Evolutionary conservation across 495 filamentous ascomycete genomes (phyloP).

Genomic region (Penicillium pulvis): DNA sequence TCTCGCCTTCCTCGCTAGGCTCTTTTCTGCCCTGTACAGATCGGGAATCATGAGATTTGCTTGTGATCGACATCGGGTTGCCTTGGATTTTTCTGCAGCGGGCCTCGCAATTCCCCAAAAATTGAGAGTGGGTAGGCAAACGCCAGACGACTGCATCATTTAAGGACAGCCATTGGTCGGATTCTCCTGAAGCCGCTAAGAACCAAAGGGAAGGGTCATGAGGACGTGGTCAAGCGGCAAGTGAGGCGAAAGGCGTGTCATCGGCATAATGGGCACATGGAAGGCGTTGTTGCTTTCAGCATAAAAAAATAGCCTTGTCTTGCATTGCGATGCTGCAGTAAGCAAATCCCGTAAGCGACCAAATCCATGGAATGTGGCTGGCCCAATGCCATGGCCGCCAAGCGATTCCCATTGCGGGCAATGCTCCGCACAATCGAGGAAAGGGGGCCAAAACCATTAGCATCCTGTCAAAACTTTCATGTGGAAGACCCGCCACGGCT

Average conservation of each 20-base stretch:
- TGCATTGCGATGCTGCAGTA: slow-evolving; percentile 20
- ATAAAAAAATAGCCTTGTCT: not conserved
- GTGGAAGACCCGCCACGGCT: slow-evolving; percentile 10
- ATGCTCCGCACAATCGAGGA: slow-evolving; percentile 20
- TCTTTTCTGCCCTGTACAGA: not conserved
- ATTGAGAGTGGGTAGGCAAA: not conserved
- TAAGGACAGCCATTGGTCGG: not conserved
- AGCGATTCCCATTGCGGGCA: slow-evolving; percentile 22
- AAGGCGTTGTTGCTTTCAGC: not conserved
- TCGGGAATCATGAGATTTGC: not conserved
- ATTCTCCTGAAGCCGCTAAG: not conserved
- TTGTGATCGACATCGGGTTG: not conserved
- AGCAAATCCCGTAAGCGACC: slow-evolving; percentile 17
- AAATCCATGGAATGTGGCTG: slow-evolving; percentile 18
- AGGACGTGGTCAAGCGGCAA: slow-evolving; percentile 1
- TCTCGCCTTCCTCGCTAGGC: not conserved
- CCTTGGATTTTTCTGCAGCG: not conserved
- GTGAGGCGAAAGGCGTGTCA: slow-evolving; percentile 1
- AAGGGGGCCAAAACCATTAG: slow-evolving; percentile 20
- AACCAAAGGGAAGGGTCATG: not conserved
- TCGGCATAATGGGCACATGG: not conserved
- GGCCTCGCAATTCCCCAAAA: slow-evolving; percentile 5
- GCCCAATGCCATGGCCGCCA: slow-evolving; percentile 11
- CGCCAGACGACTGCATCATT: not conserved
- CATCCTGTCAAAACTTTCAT: slow-evolving; percentile 16